Conservation (phyloP, 306 rosid genomes). For the Gillenia trifoliata region DNA sequence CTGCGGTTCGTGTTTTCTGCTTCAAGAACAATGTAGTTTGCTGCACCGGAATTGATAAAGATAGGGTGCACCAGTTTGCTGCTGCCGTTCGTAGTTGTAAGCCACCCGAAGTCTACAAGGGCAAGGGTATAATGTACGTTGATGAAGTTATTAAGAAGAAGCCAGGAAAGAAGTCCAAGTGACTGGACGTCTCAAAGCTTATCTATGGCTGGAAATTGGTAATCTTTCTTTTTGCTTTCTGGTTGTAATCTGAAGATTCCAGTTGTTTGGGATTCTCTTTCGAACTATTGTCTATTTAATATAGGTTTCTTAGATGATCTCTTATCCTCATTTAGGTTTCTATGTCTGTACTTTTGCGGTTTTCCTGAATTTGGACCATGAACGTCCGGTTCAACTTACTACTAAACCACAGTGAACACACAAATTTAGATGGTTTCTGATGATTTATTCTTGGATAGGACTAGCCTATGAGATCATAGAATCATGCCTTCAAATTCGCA, state of each 20-base stretch:
- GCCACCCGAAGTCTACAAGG: slow-evolving; percentile 92
- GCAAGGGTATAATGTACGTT: slow-evolving; percentile 84
- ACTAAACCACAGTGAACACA: neutral
- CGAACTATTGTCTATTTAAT: neutral
- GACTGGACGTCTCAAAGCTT: neutral
- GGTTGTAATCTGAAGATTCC: neutral
- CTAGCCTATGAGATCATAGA: neutral
- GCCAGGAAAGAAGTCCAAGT: slow-evolving; percentile 89
- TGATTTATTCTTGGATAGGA: neutral
- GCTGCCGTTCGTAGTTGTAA: slow-evolving; percentile 73
- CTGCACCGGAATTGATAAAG: slow-evolving; percentile 84
- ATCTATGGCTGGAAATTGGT: neutral
- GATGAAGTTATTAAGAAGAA: slow-evolving; percentile 79
- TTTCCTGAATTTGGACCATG: neutral
- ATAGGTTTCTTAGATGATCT: neutral
- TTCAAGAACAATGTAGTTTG: slow-evolving; percentile 87
- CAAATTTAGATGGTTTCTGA: neutral
- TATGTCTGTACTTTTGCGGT: neutral
- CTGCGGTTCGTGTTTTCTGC: slow-evolving; percentile 84
- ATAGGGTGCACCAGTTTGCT: slow-evolving; percentile 83
- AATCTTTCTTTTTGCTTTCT: neutral
- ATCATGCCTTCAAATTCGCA: neutral
- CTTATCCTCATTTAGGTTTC: neutral
- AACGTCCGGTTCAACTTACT: neutral
- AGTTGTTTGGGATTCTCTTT: neutral